Conservation (phyloP, 1,284 basidiomycete species). For the Agroathelia rolfsii region DNA sequence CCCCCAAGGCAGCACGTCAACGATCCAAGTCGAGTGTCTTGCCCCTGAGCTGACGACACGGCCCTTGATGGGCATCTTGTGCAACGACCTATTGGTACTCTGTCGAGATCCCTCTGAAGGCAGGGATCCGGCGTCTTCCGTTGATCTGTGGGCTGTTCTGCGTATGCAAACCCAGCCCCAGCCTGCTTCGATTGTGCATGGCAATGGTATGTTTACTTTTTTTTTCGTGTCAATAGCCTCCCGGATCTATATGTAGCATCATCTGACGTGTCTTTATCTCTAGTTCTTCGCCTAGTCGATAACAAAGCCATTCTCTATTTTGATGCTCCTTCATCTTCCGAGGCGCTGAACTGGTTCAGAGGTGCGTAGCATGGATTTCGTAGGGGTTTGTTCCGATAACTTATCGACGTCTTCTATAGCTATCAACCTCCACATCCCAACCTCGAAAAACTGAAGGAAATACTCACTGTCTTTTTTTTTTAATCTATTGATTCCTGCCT, state of each 20-base stretch:
- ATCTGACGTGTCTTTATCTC: slow-evolving; percentile 6
- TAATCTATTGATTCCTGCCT: no score
- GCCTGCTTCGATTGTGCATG: slow-evolving; percentile 83
- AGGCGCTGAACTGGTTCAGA: slow-evolving; percentile 85
- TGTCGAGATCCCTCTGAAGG: slow-evolving; percentile 75
- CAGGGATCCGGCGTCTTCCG: slow-evolving; percentile 56
- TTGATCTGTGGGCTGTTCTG: slow-evolving; percentile 89
- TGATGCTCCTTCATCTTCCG: slow-evolving; percentile 72
- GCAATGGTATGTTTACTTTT: slow-evolving; percentile 51
- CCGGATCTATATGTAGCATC: no score
- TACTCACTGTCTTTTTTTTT: no score
- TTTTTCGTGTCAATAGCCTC: no score
- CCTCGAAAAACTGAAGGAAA: no score
- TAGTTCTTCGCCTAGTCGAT: slow-evolving; percentile 75
- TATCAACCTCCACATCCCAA: slow-evolving; percentile 56
- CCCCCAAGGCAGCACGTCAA: slow-evolving; percentile 64
- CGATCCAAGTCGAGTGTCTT: slow-evolving; percentile 83
- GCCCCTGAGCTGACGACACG: slow-evolving; percentile 73
- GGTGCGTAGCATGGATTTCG: slow-evolving; percentile 35
- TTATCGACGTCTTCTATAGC: slow-evolving; percentile 24
- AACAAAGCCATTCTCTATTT: slow-evolving; percentile 92
- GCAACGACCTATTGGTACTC: slow-evolving; percentile 87
- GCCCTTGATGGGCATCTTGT: slow-evolving; percentile 70
- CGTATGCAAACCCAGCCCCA: slow-evolving; percentile 85
- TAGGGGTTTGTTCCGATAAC: slow-evolving; percentile 3